Conservation (phyloP, 78 protist genomes). For the Dictyostelium intermedium region DNA sequence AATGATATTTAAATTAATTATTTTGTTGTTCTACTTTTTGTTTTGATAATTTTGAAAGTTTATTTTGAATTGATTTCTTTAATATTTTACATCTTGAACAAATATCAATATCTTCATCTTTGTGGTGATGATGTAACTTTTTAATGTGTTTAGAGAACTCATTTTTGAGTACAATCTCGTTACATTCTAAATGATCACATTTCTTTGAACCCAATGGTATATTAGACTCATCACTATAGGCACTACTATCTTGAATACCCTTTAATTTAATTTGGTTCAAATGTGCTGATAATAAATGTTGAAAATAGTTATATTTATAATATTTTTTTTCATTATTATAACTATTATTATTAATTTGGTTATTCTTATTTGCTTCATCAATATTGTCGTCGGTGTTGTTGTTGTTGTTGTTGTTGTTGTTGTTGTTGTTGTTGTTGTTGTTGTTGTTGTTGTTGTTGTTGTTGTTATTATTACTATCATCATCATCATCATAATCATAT, state of each 20-base stretch:
- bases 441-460: not conserved
- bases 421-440: too few species aligned
- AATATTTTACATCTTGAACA: not conserved
- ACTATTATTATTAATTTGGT: too few species aligned
- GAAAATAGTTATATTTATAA: not conserved
- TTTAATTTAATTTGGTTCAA: not conserved
- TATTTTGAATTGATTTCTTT: not conserved
- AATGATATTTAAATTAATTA: too few species aligned
- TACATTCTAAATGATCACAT: not conserved
- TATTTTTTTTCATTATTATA: not conserved
- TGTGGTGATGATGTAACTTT: not conserved
- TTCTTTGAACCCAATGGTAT: not conserved
- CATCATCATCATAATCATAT: not conserved
- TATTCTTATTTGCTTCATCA: not conserved
- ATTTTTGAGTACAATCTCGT: not conserved
- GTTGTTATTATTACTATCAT: not conserved
- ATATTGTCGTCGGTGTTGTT: too few species aligned
- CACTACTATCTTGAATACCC: not conserved
- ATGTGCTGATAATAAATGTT: not conserved
- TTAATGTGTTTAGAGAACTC: not conserved
- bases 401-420: too few species aligned
- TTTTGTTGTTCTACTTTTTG: not conserved
- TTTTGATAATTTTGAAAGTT: not conserved
- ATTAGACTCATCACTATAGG: not conserved
- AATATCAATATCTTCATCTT: not conserved